Evolutionary conservation across 108 stramenopile species (phyloP), one percentile per base, ranked within the genome.

Genomic region (Nitzschia sp.): DNA sequence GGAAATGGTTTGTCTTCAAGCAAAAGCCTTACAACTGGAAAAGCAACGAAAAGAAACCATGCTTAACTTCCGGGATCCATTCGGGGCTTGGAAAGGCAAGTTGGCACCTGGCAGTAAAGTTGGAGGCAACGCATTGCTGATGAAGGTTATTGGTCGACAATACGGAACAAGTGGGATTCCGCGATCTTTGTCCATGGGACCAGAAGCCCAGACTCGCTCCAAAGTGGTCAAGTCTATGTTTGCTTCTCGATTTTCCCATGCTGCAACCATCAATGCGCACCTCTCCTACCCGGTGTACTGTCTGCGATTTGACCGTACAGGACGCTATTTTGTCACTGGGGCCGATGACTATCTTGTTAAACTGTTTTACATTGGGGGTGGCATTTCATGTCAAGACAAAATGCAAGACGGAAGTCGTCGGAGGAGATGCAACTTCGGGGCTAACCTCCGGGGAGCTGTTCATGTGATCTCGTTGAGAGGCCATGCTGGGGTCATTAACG

Each of bases 271-370:
- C 19, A 95, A 86, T 57, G 77, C 94, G 17, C 96, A 97, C 56
- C 69, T 95, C 67, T 44, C 71, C 19, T 88, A 83, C 42, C 94
- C 95, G 8, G 88, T 96, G 8, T 98, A 90, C 66, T 95, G 92
- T 71, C 64, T 93, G 9, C 84, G 80, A 44, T 95, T 95, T 63
- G 97, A 98, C 83, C 65, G 62, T 37, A 91, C 93, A 8, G 96
- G 95, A 8, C 78, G 89, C 41, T 98, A 90, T 65, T 89, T 96
- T 67, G 71, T 96, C 20, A 96, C 96, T 8, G 97, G 97, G n/a
- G 91, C 96, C 10, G 96, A 97, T 64, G 97, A 98, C 63, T 84
- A 82, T 42, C 81, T 98, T 14, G 87, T 93, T 42, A 96, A 96
- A 77, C 63, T 95, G 25, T 98, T 95, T 80, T 84, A 77, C 65